Base-by-base conservation (phyloP, 805 yeast species). In the Nakazawaea siamensis region DNA sequence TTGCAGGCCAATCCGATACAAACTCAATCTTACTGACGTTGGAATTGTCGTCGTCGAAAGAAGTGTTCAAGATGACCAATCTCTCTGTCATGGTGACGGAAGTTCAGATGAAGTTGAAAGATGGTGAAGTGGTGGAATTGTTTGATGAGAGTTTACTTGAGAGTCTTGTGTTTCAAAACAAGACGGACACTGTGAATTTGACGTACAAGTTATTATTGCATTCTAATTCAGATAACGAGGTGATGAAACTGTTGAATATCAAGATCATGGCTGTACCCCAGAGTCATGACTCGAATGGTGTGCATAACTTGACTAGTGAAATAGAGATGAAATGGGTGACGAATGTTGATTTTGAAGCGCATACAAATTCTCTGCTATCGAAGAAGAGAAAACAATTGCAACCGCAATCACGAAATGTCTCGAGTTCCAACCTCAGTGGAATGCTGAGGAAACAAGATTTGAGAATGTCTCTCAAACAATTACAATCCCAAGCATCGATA, bases 261-360 rank as follows among this genome's bases (percentile, higher is more conserved):
- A 31, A 18, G 33, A 37, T 37, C 18, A 9, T 28, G 9, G 19
- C 36, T 4, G 23, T 37, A 1, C 39, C 39, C 18, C n/a, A 20
- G 8, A 5, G n/a, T 14, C 17, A 32, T 18, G 18, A n/a, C 13
- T 24, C 16, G 14, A 27, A 18, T 12, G 16, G 19, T 17, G 14
- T n/a, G n/a, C 9, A 11, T 13, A 45, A 47, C 27, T 35, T 37
- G 4, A 35, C 44, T 4, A 39, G 43, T 15, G 27, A 44, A 6
- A 43, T 58, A 11, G 39, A 40, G 4, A 60, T 66, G 2, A 50
- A 48, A 24, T 63, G 68, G 68, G 49, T 51, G 5, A 60, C 68
- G 3, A 52, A 52, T 20, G 52, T 63, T 8, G 66, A 54, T 38
- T 48, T 54, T n/a, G 43, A 43, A 11, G 25, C 33, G 32, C 14